These are phyloP conservation scores for Eucalyptus brandiana DNA, from an alignment of 345 rosid species.

Conservation along the genomic window DNA sequence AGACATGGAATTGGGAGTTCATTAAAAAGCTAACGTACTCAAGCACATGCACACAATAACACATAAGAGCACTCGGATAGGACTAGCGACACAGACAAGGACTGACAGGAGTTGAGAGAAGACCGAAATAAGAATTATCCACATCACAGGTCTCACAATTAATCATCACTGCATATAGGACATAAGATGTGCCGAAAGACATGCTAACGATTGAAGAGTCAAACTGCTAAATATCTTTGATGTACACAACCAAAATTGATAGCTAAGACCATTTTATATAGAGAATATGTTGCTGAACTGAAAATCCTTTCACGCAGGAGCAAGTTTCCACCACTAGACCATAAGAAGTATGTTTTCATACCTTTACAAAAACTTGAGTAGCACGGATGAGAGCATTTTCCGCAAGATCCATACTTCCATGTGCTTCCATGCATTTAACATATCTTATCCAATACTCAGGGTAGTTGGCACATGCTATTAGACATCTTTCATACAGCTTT, in stretches of 20 bases:
- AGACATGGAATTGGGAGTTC: not conserved
- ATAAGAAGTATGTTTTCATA: not conserved
- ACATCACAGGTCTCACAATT: not conserved
- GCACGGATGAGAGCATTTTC: conserved; percentile 89
- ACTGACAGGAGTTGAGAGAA: not conserved
- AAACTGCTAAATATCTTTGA: not conserved
- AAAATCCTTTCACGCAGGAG: not conserved
- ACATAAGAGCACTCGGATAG: not conserved
- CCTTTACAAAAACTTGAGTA: conserved; percentile 96
- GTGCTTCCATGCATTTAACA: conserved; percentile 68
- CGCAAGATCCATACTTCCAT: conserved; percentile 77
- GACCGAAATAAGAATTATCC: not conserved
- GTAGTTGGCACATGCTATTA: conserved; percentile 94
- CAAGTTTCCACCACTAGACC: not conserved
- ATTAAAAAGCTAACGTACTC: not conserved
- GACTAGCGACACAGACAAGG: not conserved
- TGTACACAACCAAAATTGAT: not conserved
- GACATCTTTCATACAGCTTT: conserved; percentile 90
- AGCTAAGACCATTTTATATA: not conserved
- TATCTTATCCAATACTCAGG: conserved; percentile 92
- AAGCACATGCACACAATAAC: not conserved
- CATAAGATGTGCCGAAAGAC: not conserved
- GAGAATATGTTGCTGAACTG: not conserved
- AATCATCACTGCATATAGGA: not conserved
- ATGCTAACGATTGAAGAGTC: not conserved